Percentiles rank a stretch among this genome's conserved stretches.
Evolutionary conservation across 2,329 filamentous ascomycete genomes (phyloP).

Genomic region (Xylariaceae sp.): DNA sequence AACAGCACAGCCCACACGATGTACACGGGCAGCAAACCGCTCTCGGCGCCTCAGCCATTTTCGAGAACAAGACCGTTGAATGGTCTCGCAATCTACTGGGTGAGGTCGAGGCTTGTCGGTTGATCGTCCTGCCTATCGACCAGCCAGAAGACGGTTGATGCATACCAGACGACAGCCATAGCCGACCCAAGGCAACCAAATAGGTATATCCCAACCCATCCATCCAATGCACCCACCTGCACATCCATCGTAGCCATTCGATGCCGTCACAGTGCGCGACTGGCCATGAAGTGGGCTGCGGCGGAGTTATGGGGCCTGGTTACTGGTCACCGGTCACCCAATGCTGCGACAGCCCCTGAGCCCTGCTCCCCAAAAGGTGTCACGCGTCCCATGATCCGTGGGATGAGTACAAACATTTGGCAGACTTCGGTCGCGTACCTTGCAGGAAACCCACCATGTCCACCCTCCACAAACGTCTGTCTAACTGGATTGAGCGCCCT

Average conservation of each 20-base stretch:
- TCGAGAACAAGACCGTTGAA: no score
- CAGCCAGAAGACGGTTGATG: no score
- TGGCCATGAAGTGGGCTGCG: conserved; percentile 1
- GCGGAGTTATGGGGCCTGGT: conserved; percentile 3
- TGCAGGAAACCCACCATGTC: conserved; percentile 17
- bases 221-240: no score
- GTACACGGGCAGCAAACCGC: not conserved
- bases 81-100: no score
- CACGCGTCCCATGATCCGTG: conserved; percentile 16
- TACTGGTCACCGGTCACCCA: conserved; percentile 1
- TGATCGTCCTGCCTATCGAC: no score
- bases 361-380: conserved; percentile 12
- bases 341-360: conserved; percentile 15
- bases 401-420: no score
- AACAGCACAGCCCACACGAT: not conserved
- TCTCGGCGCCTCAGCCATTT: no score
- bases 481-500: conserved; percentile 17
- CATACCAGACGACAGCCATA: no score
- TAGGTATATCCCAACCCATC: not conserved
- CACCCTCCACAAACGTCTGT: conserved; percentile 19
- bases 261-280: not conserved
- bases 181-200: not conserved
- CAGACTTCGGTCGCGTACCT: conserved; percentile 14
- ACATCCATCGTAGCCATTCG: not conserved
- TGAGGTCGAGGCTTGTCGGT: no score